Evolutionary conservation across 2,329 filamentous ascomycete genomes (phyloP).

Genomic region (Arthrobotrys sphaeroides): DNA sequence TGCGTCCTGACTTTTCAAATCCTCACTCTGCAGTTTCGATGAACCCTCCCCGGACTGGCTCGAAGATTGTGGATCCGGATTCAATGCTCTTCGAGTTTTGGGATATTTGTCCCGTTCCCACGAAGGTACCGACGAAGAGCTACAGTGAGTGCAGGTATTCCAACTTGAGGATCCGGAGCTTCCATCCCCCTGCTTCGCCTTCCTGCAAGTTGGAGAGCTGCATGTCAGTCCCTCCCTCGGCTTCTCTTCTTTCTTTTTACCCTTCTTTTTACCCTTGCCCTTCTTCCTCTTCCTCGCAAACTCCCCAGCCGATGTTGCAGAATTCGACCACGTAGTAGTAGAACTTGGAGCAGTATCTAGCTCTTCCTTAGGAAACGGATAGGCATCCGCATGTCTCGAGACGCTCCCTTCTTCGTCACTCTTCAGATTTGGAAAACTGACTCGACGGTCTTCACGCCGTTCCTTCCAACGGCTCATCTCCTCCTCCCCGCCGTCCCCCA

Average conservation of each 20-base stretch:
- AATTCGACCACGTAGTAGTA: constrained; percentile 44
- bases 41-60: constrained; percentile 7
- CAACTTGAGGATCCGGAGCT: constrained; percentile 2
- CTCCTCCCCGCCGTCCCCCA: not conserved
- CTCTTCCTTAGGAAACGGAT: constrained; percentile 34
- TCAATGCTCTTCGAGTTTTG: not conserved
- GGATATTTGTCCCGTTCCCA: not conserved
- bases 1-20: not conserved
- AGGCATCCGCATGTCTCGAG: constrained; percentile 19
- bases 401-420: not conserved
- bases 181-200: not conserved
- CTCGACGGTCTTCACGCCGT: not conserved
- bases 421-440: constrained; percentile 12
- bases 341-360: constrained; percentile 20
- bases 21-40: constrained; percentile 9
- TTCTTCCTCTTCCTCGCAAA: constrained; percentile 16
- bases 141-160: not conserved
- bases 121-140: not conserved
- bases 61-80: constrained; percentile 7
- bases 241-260: constrained; percentile 1
- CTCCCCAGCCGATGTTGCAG: constrained; percentile 45
- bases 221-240: not conserved
- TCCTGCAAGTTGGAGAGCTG: constrained; percentile 24
- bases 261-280: constrained; percentile 1
- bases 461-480: not conserved